A percentile compares a stretch with the other conserved stretches of the same genome.
These are phyloP conservation scores for Botrytis squamosa DNA, from an alignment of 2,329 filamentous ascomycete species.

Conservation along the genomic window DNA sequence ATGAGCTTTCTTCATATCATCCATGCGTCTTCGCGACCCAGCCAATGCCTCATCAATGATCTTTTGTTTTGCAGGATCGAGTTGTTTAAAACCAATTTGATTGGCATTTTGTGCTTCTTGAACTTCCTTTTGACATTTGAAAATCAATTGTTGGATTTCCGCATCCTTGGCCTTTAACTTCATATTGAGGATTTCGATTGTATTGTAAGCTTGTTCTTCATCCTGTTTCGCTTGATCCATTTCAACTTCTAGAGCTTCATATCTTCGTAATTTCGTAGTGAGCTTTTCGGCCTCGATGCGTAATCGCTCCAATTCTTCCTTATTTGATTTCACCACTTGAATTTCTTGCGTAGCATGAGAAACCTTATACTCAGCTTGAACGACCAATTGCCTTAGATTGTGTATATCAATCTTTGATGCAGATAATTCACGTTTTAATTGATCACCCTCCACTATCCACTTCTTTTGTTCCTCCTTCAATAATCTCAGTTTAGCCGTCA, in stretches of 20 bases:
- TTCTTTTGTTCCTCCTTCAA: slow-evolving; percentile 70
- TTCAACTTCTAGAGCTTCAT: slow-evolving; percentile 63
- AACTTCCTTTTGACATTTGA: slow-evolving; percentile 42
- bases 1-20: slow-evolving; percentile 52
- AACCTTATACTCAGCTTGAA: slow-evolving; percentile 68
- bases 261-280: slow-evolving; percentile 59
- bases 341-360: slow-evolving; percentile 62
- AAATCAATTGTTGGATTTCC: slow-evolving; percentile 42
- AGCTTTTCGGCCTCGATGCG: slow-evolving; percentile 59
- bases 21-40: slow-evolving; percentile 41
- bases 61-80: slow-evolving; percentile 15
- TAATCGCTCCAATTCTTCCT: slow-evolving; percentile 59
- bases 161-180: slow-evolving; percentile 53
- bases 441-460: slow-evolving; percentile 57
- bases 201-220: slow-evolving; percentile 57
- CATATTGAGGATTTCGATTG: slow-evolving; percentile 58
- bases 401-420: slow-evolving; percentile 59
- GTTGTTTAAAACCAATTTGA: neutral
- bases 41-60: slow-evolving; percentile 29
- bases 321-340: slow-evolving; percentile 59
- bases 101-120: slow-evolving; percentile 36
- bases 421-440: slow-evolving; percentile 57
- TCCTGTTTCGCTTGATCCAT: slow-evolving; percentile 56
- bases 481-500: slow-evolving; percentile 63
- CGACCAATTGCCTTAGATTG: slow-evolving; percentile 63